These are phyloP conservation scores for Phyllachora maydis DNA, from an alignment of 2,329 filamentous ascomycete genomes.

Conservation along the genomic window DNA sequence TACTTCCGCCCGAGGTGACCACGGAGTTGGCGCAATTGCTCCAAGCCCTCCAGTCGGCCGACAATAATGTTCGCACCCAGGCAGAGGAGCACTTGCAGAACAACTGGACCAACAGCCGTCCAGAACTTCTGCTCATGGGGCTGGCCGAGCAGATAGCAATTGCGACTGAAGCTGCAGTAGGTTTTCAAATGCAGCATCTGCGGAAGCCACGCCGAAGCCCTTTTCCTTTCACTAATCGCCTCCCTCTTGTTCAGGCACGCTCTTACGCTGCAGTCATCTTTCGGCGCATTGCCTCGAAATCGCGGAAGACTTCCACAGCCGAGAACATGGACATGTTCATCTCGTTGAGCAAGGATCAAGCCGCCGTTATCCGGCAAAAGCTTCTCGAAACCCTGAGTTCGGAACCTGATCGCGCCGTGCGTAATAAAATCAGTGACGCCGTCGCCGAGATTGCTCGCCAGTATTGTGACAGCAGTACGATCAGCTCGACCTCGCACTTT, in stretches of 20 bases:
- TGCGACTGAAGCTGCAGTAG: slow-evolving; percentile 52
- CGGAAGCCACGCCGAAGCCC: too few species aligned
- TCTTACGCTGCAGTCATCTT: slow-evolving; percentile 90
- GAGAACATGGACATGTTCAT: slow-evolving; percentile 71
- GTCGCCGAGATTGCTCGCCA: slow-evolving; percentile 89
- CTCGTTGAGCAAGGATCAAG: slow-evolving; percentile 53
- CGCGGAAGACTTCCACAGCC: slow-evolving; percentile 52
- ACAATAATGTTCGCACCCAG: slow-evolving; percentile 68
- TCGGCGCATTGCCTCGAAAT: slow-evolving; percentile 78
- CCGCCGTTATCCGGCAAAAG: slow-evolving; percentile 62
- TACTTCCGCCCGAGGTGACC: slow-evolving; percentile 69
- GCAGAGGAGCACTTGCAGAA: slow-evolving; percentile 81
- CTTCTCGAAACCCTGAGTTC: slow-evolving; percentile 55
- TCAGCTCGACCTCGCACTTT: too few species aligned
- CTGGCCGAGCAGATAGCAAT: slow-evolving; percentile 78
- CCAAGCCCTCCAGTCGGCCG: slow-evolving; percentile 69
- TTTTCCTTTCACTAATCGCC: too few species aligned
- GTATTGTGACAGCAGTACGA: slow-evolving; percentile 79
- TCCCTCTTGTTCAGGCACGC: slow-evolving; percentile 39
- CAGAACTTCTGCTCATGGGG: slow-evolving; percentile 82
- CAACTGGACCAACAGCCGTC: slow-evolving; percentile 68
- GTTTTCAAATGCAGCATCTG: slow-evolving; percentile 1
- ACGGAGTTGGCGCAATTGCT: slow-evolving; percentile 71
- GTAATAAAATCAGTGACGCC: slow-evolving; percentile 96
- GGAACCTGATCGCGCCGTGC: slow-evolving; percentile 53